Conservation (phyloP, 1,284 basidiomycete species). For the Malassezia sp. region DNA sequence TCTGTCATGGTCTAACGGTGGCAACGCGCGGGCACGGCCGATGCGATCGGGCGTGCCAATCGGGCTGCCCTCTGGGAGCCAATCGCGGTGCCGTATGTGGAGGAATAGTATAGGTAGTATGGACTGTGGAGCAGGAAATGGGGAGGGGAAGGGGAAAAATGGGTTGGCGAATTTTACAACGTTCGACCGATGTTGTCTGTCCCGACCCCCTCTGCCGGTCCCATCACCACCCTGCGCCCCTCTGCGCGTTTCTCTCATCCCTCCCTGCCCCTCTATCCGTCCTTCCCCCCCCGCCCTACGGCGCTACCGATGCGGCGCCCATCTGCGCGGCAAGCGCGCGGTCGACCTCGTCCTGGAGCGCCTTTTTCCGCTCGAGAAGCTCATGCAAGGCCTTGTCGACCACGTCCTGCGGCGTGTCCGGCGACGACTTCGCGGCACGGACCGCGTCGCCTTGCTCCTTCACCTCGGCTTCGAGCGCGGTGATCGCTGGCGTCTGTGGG, state of each 20-base stretch:
- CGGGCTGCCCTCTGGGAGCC: too few relatives aligned
- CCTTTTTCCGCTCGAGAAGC: constrained; percentile 19
- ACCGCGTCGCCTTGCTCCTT: constrained; percentile 29
- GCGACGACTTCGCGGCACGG: constrained; percentile 24
- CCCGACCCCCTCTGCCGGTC: neutral
- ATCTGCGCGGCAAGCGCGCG: constrained; percentile 14
- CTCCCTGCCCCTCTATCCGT: too few relatives aligned
- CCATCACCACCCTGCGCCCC: neutral
- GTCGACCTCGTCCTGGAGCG: constrained; percentile 3
- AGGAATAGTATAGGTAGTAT: too few relatives aligned
- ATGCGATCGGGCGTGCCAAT: neutral
- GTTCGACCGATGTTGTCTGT: too few relatives aligned
- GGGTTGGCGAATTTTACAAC: too few relatives aligned
- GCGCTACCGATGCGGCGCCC: neutral
- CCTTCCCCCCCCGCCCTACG: too few relatives aligned
- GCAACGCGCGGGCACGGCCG: neutral
- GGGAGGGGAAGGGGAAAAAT: too few relatives aligned
- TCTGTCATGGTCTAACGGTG: constrained; percentile 12
- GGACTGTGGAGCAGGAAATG: too few relatives aligned
- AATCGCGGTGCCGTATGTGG: too few relatives aligned
- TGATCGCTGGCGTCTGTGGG: constrained; percentile 26
- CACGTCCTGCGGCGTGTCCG: constrained; percentile 7
- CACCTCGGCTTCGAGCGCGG: constrained; percentile 25
- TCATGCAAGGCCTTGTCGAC: constrained; percentile 18
- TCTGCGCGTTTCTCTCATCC: too few relatives aligned